Conservation (phyloP, 345 rosid genomes). For the Populus simonii region DNA sequence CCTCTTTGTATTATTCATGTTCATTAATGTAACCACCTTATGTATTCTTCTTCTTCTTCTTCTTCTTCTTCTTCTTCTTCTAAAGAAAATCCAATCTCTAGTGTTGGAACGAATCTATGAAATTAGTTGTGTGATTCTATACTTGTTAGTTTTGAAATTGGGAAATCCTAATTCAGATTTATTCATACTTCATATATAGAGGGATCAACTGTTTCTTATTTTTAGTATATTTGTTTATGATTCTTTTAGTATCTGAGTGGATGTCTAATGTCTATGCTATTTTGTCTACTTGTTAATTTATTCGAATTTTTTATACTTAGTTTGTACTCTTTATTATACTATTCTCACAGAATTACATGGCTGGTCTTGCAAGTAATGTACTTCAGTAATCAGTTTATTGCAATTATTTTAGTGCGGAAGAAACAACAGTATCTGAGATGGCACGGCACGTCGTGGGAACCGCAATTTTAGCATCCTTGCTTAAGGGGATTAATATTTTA, state of each 20-base stretch:
- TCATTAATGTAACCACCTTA: slow-evolving; percentile 17
- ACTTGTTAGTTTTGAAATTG: slow-evolving; percentile 16
- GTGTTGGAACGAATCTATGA: not conserved
- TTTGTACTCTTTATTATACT: not conserved
- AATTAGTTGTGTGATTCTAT: slow-evolving; percentile 21
- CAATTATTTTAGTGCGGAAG: slow-evolving; percentile 6
- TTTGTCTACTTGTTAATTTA: not conserved
- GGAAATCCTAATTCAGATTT: slow-evolving; percentile 8
- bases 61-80: not conserved
- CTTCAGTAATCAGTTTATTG: not conserved
- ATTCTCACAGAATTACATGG: slow-evolving; percentile 19
- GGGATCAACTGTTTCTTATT: not conserved
- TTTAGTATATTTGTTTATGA: not conserved
- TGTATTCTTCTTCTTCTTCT: not conserved
- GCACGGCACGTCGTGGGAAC: slow-evolving; percentile 40
- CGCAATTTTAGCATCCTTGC: slow-evolving; percentile 16
- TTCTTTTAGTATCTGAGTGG: not conserved
- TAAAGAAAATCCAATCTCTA: not conserved
- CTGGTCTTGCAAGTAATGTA: slow-evolving; percentile 21
- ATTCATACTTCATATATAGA: not conserved
- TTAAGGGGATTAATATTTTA: not conserved
- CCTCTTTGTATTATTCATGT: slow-evolving; percentile 13
- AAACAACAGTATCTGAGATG: slow-evolving; percentile 28
- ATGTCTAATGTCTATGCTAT: not conserved
- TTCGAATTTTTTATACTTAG: not conserved